A percentile compares a stretch with the other conserved stretches of the same genome.
Evolutionary conservation across 2,329 filamentous ascomycete species (phyloP).

Genomic region (Exserohilum turcica): DNA sequence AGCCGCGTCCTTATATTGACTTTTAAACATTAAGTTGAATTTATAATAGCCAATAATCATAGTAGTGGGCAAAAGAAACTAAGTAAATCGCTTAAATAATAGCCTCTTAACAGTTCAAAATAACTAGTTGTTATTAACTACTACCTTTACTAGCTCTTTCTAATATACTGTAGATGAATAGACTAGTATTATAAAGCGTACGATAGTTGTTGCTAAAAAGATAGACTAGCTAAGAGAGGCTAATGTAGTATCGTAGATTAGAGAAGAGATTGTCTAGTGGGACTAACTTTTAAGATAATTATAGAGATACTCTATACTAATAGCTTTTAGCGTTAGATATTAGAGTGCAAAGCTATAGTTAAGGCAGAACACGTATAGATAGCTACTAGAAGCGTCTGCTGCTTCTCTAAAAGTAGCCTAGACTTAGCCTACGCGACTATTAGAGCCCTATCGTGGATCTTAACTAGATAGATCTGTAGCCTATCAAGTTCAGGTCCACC

Average conservation of each 20-base stretch:
- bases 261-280: not conserved
- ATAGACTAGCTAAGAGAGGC: not conserved
- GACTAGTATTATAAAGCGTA: not conserved
- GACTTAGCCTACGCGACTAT: not conserved
- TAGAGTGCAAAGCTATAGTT: not conserved
- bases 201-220: not conserved
- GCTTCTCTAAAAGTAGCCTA: conserved; percentile 1
- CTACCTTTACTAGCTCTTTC: conserved; percentile 8
- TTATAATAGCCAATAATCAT: conserved; percentile 6
- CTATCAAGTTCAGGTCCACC: not conserved
- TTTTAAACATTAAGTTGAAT: not conserved
- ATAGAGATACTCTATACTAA: not conserved
- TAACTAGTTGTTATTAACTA: conserved; percentile 11
- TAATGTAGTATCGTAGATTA: not conserved
- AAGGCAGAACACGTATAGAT: conserved; percentile 1
- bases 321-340: not conserved
- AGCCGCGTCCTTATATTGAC: not conserved
- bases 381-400: not conserved
- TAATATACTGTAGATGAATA: conserved; percentile 5
- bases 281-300: not conserved
- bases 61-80: not conserved
- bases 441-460: not conserved
- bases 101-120: conserved; percentile 1
- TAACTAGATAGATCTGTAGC: not conserved
- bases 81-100: conserved; percentile 4